phyloP scores from a whole-genome alignment of 768 basidiomycete genomes.

The Fomitopsis pulvina region DNA sequence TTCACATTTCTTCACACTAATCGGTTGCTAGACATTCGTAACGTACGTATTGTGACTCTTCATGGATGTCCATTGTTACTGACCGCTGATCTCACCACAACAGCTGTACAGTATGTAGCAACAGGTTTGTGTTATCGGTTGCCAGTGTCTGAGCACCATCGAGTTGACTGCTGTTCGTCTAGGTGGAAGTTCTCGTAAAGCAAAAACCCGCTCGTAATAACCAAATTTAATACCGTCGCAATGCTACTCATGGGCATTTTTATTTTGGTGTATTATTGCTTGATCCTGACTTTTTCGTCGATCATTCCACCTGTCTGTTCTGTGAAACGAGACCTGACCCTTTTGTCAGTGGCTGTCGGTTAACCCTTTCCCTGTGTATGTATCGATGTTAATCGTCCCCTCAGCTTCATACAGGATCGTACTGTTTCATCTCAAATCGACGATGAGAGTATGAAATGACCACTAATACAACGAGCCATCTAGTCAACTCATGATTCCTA shows the following conservation, averaged over 20 bases:
- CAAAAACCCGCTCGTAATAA: not conserved
- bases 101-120: constrained; percentile 64
- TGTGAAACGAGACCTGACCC: no score
- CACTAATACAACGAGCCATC: no score
- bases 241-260: not conserved
- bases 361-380: no score
- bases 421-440: no score
- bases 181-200: constrained; percentile 63
- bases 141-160: not conserved
- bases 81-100: constrained; percentile 1
- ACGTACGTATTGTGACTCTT: constrained; percentile 43
- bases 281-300: no score
- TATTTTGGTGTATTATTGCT: not conserved
- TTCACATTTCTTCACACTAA: constrained; percentile 4
- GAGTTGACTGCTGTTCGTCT: constrained; percentile 1
- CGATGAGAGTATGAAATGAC: no score
- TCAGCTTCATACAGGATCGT: no score
- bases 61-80: not conserved
- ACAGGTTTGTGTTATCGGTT: constrained; percentile 31
- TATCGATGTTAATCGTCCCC: no score
- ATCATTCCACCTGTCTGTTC: no score
- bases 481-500: no score
- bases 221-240: not conserved
- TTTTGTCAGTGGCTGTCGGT: no score
- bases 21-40: constrained; percentile 65